Percentiles rank a stretch among this genome's conserved stretches.
These are phyloP conservation scores for Melampsora larici-populina DNA, from an alignment of 1,284 basidiomycete genomes.

Conservation along the genomic window DNA sequence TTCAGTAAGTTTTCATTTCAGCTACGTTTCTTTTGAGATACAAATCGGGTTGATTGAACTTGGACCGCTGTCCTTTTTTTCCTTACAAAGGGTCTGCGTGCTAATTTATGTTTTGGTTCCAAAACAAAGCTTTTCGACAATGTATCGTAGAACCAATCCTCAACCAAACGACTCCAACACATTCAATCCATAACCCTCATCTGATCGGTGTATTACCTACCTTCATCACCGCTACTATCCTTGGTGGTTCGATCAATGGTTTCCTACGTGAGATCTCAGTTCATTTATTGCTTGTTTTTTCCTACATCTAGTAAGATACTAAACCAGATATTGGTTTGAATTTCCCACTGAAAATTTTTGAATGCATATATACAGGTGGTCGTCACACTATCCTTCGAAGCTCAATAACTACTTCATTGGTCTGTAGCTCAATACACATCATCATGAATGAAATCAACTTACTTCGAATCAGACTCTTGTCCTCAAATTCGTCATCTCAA, in stretches of 20 bases:
- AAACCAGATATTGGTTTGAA: too few relatives aligned
- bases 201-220: slow-evolving; percentile 16
- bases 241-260: slow-evolving; percentile 23
- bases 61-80: too few relatives aligned
- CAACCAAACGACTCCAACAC: background rate
- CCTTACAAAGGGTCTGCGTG: too few relatives aligned
- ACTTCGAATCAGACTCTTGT: background rate
- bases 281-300: too few relatives aligned
- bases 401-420: slow-evolving; percentile 18
- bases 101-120: too few relatives aligned
- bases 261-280: slow-evolving; percentile 25
- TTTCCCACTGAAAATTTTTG: background rate
- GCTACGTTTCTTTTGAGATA: too few relatives aligned
- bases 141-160: slow-evolving; percentile 23
- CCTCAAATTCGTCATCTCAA: background rate
- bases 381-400: slow-evolving; percentile 13
- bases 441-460: slow-evolving; percentile 20
- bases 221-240: slow-evolving; percentile 8
- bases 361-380: slow-evolving; percentile 2
- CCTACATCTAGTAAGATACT: too few relatives aligned
- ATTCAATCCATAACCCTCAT: slow-evolving; percentile 16
- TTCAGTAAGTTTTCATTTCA: too few relatives aligned
- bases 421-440: slow-evolving; percentile 17
- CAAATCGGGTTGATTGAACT: too few relatives aligned
- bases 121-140: slow-evolving; percentile 11